Conservation (phyloP, 2,329 filamentous ascomycete species). For the Blastomyces percursus region DNA sequence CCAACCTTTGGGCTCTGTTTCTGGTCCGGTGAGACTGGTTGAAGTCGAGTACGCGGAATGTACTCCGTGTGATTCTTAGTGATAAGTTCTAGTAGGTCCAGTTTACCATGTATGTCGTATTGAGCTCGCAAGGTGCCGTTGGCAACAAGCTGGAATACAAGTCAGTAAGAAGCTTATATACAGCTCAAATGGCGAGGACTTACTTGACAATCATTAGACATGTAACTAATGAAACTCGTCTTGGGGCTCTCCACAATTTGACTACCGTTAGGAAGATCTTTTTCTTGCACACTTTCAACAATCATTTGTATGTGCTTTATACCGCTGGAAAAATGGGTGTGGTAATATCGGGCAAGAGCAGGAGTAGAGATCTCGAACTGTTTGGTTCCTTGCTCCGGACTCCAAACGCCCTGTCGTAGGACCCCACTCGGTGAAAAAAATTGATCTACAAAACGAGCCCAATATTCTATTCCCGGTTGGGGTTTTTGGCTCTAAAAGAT, state of each 20-base stretch:
- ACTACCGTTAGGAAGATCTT: conserved; percentile 49
- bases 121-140: conserved; percentile 66
- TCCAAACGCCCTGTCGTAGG: conserved; percentile 59
- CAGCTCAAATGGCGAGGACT: conserved; percentile 23
- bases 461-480: conserved; percentile 56
- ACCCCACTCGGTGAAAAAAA: conserved; percentile 73
- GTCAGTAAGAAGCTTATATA: neutral
- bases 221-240: conserved; percentile 81
- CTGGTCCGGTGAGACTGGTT: conserved; percentile 41
- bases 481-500: conserved; percentile 43
- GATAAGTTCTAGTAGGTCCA: conserved; percentile 75
- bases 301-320: conserved; percentile 78
- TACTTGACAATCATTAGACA: conserved; percentile 71
- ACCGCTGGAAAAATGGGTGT: conserved; percentile 77
- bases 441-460: conserved; percentile 65
- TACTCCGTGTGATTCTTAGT: conserved; percentile 72
- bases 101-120: conserved; percentile 67
- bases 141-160: conserved; percentile 53
- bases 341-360: conserved; percentile 77
- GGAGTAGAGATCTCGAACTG: conserved; percentile 77
- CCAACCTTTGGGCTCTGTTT: conserved; percentile 50
- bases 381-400: conserved; percentile 52
- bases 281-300: conserved; percentile 57
- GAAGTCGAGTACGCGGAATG: conserved; percentile 54
- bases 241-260: conserved; percentile 65